phyloP scores from a whole-genome alignment of 2,329 filamentous ascomycete genomes.

The Colletotrichum sojae region DNA sequence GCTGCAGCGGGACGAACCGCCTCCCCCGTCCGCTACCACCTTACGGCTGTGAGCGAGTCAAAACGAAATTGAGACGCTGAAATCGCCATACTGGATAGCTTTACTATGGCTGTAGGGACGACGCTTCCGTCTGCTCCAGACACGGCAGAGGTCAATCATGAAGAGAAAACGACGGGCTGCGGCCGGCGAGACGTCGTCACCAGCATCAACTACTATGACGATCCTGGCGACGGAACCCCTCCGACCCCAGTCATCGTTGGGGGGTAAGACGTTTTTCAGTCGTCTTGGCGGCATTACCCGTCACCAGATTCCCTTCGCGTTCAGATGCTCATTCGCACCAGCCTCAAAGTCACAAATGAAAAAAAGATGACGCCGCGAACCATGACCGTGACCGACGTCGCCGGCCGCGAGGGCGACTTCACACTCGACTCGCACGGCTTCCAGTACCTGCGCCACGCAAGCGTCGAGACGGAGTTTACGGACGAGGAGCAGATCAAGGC shows the following conservation, averaged over 20 bases:
- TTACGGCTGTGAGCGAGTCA: not conserved
- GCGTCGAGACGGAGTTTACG: conserved; percentile 67
- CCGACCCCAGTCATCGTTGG: conserved; percentile 42
- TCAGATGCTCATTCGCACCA: conserved; percentile 28
- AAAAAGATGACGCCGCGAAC: conserved; percentile 74
- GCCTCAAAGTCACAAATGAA: conserved; percentile 73
- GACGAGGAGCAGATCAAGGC: conserved; percentile 63
- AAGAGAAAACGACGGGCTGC: conserved; percentile 3
- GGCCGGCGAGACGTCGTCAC: conserved; percentile 34
- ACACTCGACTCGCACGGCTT: conserved; percentile 67
- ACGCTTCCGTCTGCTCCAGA: not conserved
- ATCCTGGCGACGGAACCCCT: conserved; percentile 42
- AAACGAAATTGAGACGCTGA: not conserved
- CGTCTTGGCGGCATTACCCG: not conserved
- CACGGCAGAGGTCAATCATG: conserved; percentile 1
- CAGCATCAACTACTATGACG: conserved; percentile 42
- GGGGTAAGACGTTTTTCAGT: conserved; percentile 38
- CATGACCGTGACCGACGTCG: conserved; percentile 67
- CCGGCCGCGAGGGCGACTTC: conserved; percentile 78
- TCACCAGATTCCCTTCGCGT: not conserved
- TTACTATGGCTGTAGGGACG: conserved; percentile 19
- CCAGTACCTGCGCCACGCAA: conserved; percentile 68
- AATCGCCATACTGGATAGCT: not conserved
- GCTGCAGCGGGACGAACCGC: conserved; percentile 10
- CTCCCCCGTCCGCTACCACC: not conserved